Conservation (phyloP, 2,329 filamentous ascomycete species). For the Amauroascus niger region DNA sequence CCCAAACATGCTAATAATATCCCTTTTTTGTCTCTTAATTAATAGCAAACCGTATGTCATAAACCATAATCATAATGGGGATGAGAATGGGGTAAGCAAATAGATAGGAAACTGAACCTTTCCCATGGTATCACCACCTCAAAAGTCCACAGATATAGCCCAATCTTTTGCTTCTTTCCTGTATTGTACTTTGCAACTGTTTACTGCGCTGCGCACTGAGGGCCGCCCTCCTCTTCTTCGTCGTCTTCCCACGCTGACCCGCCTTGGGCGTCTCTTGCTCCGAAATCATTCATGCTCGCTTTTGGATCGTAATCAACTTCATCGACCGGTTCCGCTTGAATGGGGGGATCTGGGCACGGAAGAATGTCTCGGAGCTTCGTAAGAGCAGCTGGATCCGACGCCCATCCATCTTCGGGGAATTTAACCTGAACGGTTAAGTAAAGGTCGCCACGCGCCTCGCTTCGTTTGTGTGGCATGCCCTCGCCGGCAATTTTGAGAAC, state of each 20-base stretch:
- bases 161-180: too few relatives aligned
- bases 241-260: constrained; percentile 43
- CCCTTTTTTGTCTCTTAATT: not conserved
- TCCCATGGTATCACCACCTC: not conserved
- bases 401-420: constrained; percentile 82
- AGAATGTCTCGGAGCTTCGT: constrained; percentile 65
- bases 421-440: constrained; percentile 78
- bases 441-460: constrained; percentile 73
- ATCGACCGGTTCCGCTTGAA: constrained; percentile 66
- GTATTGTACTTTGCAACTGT: not conserved
- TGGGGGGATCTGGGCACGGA: constrained; percentile 51
- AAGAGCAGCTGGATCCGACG: constrained; percentile 60
- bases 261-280: constrained; percentile 35
- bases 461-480: constrained; percentile 88
- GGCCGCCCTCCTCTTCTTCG: constrained; percentile 34
- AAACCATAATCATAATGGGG: not conserved
- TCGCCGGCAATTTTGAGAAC: constrained; percentile 78
- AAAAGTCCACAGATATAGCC: not conserved
- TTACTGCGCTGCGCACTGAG: constrained; percentile 44
- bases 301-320: constrained; percentile 81
- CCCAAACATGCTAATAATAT: constrained; percentile 8
- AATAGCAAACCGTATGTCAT: not conserved
- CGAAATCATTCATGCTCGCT: constrained; percentile 65
- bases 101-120: not conserved
- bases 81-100: not conserved